Percentiles rank a stretch among this genome's conserved stretches.
These are phyloP conservation scores for Fusarium xyrophilum DNA, from an alignment of 2,329 filamentous ascomycete genomes.

Conservation along the genomic window DNA sequence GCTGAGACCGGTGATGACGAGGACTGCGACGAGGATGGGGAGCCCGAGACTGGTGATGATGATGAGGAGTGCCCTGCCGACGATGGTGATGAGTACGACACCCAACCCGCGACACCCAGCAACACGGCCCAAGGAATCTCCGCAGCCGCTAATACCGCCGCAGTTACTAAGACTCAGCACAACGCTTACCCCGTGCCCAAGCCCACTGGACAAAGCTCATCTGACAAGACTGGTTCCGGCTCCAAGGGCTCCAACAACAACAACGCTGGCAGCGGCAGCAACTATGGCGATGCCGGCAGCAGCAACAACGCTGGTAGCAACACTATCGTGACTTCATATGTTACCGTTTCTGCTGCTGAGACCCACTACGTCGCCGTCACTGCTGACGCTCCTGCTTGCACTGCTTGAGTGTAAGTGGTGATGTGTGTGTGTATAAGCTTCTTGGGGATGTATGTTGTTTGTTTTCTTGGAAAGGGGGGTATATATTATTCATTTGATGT, in stretches of 20 bases:
- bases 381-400: constrained; percentile 22
- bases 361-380: constrained; percentile 22
- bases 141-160: not conserved
- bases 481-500: constrained; percentile 27
- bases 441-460: not conserved
- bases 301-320: constrained; percentile 1
- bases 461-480: not conserved
- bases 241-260: not conserved
- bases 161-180: not conserved
- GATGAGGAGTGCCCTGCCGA: constrained; percentile 35
- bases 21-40: constrained; percentile 25
- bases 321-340: constrained; percentile 23
- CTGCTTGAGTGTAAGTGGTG: not conserved
- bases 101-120: not conserved
- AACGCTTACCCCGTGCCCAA: not conserved
- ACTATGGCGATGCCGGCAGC: not conserved
- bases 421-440: not conserved
- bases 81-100: constrained; percentile 23
- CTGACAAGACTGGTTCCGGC: not conserved
- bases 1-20: constrained; percentile 21
- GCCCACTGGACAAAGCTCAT: not conserved
- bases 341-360: constrained; percentile 16
- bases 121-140: not conserved
- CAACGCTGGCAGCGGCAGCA: not conserved
- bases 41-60: constrained; percentile 5